Evolutionary conservation across 2,329 filamentous ascomycete species (phyloP).

Genomic region (Diaporthe longicolla): DNA sequence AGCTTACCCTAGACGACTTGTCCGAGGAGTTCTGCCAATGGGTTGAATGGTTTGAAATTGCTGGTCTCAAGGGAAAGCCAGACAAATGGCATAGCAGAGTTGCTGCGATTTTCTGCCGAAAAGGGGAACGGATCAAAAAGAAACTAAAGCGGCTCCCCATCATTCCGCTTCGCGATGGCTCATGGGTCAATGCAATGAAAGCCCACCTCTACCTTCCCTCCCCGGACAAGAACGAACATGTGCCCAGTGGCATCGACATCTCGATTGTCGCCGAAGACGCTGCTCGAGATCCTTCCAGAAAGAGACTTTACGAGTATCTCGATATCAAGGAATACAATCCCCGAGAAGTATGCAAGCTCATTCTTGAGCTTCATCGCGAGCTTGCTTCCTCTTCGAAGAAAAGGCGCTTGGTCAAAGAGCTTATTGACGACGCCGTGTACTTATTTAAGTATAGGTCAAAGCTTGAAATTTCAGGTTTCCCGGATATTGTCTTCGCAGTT

Average conservation of each 20-base stretch:
- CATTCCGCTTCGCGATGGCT: not conserved
- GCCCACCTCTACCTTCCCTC: not conserved
- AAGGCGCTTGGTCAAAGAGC: not conserved
- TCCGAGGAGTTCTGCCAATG: not conserved
- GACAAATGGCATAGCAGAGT: slow-evolving; percentile 1
- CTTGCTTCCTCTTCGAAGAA: not conserved
- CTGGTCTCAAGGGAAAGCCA: not conserved
- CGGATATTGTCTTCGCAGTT: not conserved
- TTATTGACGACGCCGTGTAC: not conserved
- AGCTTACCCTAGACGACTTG: not conserved
- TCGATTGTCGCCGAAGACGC: not conserved
- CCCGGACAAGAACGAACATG: not conserved
- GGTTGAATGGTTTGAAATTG: not conserved
- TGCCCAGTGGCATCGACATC: not conserved
- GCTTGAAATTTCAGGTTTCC: not conserved
- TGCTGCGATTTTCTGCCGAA: not conserved
- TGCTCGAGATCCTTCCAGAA: not conserved
- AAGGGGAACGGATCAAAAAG: not conserved
- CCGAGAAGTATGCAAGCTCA: not conserved
- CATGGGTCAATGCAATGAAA: not conserved
- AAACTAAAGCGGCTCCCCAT: not conserved
- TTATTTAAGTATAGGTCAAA: not conserved
- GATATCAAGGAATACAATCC: not conserved
- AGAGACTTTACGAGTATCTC: not conserved
- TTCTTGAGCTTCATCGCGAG: not conserved